These are phyloP conservation scores for Tylopilus rubrobrunneus DNA, from an alignment of 768 basidiomycete species.

Conservation along the genomic window DNA sequence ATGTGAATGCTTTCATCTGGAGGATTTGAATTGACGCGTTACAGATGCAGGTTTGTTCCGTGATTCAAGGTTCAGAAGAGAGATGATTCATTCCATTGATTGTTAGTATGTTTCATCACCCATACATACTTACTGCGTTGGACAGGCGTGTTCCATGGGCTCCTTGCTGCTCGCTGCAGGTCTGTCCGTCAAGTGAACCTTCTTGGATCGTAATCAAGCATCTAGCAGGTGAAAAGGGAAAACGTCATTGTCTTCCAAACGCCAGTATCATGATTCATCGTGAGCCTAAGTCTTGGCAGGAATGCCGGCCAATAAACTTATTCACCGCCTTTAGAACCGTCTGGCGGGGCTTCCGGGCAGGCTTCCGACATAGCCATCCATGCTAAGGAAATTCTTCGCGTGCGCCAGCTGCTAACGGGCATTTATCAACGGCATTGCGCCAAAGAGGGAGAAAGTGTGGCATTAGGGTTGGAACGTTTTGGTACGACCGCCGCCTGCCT, in stretches of 20 bases:
- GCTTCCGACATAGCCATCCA: constrained; percentile 98
- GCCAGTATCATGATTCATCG: constrained; percentile 99
- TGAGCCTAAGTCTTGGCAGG: constrained; percentile 34
- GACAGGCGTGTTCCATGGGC: constrained; percentile 95
- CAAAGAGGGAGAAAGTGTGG: constrained; percentile 57
- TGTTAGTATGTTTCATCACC: constrained; percentile 85
- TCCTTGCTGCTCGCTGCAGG: constrained; percentile 88
- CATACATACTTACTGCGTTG: constrained; percentile 95
- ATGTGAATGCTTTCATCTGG: constrained; percentile 20
- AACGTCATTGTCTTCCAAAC: constrained; percentile 88
- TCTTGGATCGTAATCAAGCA: constrained; percentile 14
- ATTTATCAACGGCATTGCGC: constrained; percentile 90
- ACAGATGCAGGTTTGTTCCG: constrained; percentile 65
- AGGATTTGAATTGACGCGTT: constrained; percentile 17
- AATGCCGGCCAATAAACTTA: constrained; percentile 5
- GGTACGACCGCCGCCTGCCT: constrained; percentile 44
- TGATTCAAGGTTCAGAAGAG: constrained; percentile 1
- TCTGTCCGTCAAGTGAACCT: constrained; percentile 17
- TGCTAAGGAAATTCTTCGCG: constrained; percentile 91
- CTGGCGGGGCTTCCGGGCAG: constrained; percentile 93
- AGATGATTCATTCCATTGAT: constrained; percentile 25
- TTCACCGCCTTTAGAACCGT: constrained; percentile 64
- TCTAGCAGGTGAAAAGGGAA: constrained; percentile 68
- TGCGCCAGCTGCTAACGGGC: constrained; percentile 75
- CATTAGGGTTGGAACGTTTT: constrained; percentile 69